Evolutionary conservation across 2,329 filamentous ascomycete genomes (phyloP).

Genomic region (Paramyrothecium sp.): DNA sequence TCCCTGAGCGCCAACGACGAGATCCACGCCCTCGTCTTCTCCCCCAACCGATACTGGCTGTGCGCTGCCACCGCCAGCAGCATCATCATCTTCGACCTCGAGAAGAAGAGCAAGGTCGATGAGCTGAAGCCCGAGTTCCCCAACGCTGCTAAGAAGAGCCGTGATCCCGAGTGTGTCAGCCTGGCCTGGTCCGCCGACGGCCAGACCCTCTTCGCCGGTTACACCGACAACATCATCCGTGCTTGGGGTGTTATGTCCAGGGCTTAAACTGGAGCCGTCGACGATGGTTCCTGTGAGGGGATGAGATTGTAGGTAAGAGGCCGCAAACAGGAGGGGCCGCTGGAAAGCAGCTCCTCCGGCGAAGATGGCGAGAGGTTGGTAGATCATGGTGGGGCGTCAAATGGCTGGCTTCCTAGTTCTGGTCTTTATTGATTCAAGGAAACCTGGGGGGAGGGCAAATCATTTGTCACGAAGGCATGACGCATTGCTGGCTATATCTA

Average conservation of each 20-base stretch:
- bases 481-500: slow-evolving; percentile 35
- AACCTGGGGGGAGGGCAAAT: slow-evolving; percentile 27
- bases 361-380: slow-evolving; percentile 25
- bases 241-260: slow-evolving; percentile 97
- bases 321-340: not conserved
- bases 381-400: slow-evolving; percentile 46
- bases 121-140: slow-evolving; percentile 99
- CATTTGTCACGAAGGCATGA: slow-evolving; percentile 34
- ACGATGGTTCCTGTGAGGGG: not conserved
- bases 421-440: slow-evolving; percentile 40
- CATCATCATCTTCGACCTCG: slow-evolving; percentile 99
- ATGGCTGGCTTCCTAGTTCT: slow-evolving; percentile 44
- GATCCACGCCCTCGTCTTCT: slow-evolving; percentile 99
- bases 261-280: slow-evolving; percentile 54
- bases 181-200: slow-evolving; percentile 98
- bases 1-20: slow-evolving; percentile 98
- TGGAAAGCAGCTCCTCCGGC: not conserved
- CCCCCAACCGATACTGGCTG: slow-evolving; percentile 99
- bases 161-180: slow-evolving; percentile 96
- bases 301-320: not conserved
- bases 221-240: slow-evolving; percentile 99
- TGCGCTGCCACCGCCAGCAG: slow-evolving; percentile 95
- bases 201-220: slow-evolving; percentile 98
- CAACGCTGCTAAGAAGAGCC: slow-evolving; percentile 97
- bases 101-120: slow-evolving; percentile 99